Conservation (phyloP, 352 stramenopile species). For the Phytophthora hybrid region DNA sequence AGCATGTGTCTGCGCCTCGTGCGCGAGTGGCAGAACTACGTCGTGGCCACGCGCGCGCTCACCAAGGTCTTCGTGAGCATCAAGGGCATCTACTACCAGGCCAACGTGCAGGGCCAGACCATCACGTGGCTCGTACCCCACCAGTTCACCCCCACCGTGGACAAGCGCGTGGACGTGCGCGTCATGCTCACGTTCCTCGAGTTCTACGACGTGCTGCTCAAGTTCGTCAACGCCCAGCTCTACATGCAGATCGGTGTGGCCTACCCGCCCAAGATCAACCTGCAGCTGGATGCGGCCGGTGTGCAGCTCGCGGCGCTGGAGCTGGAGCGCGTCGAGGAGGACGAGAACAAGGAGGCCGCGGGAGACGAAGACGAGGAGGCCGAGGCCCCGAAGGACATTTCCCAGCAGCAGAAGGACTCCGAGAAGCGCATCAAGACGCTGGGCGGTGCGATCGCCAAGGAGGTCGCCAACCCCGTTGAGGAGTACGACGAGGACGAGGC, state of each 20-base stretch:
- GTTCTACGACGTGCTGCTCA: conserved; percentile 98
- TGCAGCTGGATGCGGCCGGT: conserved; percentile 80
- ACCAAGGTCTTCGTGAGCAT: conserved; percentile 99
- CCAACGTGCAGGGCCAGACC: conserved; percentile 91
- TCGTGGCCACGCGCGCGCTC: conserved; percentile 90
- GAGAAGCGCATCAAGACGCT: conserved; percentile 89
- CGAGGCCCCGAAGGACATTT: conserved; percentile 45
- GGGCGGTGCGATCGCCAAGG: conserved; percentile 43
- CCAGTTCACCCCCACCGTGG: conserved; percentile 97
- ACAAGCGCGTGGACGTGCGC: conserved; percentile 98
- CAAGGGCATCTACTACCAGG: conserved; percentile 99
- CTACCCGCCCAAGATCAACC: conserved; percentile 95
- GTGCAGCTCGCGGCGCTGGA: conserved; percentile 76
- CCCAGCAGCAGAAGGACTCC: conserved; percentile 88
- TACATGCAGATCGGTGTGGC: conserved; percentile 95
- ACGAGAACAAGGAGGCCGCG: conserved; percentile 39
- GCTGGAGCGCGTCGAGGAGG: conserved; percentile 63
- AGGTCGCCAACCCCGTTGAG: conserved; percentile 54
- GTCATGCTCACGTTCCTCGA: conserved; percentile 99
- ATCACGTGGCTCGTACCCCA: conserved; percentile 99
- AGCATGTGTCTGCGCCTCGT: conserved; percentile 93
- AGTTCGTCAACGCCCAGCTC: conserved; percentile 99
- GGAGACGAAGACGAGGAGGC: conserved; percentile 39
- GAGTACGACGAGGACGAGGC: conserved; percentile 73
- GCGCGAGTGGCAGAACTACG: conserved; percentile 97